Percentiles rank a stretch among this genome's conserved stretches.
Conservation (phyloP, 495 filamentous ascomycete genomes). For the Aspergillus indologenus region DNA sequence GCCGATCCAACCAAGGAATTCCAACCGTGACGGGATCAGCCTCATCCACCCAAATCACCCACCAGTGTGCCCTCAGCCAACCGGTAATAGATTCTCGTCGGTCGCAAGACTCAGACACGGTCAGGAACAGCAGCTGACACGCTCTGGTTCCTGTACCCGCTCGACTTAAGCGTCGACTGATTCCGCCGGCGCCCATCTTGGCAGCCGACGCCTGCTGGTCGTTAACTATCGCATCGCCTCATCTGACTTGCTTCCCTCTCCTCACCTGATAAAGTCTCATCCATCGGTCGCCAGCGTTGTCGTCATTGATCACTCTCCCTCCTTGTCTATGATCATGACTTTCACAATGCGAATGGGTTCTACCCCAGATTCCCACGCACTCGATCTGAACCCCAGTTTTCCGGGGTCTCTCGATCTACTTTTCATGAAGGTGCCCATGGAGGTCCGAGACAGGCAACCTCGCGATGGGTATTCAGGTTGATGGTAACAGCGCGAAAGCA, state of each 20-base stretch:
- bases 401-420: neutral
- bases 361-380: neutral
- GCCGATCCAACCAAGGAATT: neutral
- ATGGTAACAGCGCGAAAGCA: neutral
- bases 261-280: slow-evolving; percentile 4
- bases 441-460: neutral
- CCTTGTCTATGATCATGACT: neutral
- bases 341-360: neutral
- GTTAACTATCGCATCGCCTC: slow-evolving; percentile 1
- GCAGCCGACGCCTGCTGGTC: slow-evolving; percentile 1
- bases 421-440: neutral
- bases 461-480: slow-evolving; percentile 6
- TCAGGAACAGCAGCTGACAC: neutral
- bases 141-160: no score
- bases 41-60: neutral
- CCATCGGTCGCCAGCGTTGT: neutral
- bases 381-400: neutral
- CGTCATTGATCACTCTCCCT: neutral
- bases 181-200: slow-evolving; percentile 6
- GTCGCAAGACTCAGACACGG: neutral
- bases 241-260: neutral
- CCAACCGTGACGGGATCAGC: neutral
- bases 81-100: neutral
- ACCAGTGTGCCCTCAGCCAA: no score
- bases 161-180: neutral